phyloP scores from a whole-genome alignment of 208 protist species.

The Trichomonas tenax region DNA sequence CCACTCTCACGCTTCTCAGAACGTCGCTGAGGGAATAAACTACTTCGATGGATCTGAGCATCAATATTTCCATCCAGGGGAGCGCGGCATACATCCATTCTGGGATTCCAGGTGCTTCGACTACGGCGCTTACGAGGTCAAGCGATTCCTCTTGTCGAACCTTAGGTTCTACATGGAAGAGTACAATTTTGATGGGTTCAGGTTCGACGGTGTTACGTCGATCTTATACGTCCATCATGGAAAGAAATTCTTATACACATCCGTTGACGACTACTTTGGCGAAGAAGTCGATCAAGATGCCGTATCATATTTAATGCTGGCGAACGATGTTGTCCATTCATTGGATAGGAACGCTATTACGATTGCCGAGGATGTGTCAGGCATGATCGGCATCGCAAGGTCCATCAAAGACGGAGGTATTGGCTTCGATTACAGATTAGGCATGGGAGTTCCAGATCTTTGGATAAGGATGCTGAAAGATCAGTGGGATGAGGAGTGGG shows the following conservation, averaged over 20 bases:
- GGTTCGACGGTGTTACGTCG: constrained; percentile 72
- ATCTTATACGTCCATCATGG: constrained; percentile 68
- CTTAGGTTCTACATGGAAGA: constrained; percentile 35
- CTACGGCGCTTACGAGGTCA: constrained; percentile 57
- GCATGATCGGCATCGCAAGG: constrained; percentile 54
- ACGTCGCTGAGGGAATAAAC: constrained; percentile 55
- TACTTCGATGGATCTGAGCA: constrained; percentile 55
- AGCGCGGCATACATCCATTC: constrained; percentile 35
- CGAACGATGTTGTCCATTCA: constrained; percentile 32
- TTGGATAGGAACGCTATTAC: constrained; percentile 19
- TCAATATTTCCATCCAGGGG: constrained; percentile 50
- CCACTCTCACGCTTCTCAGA: constrained; percentile 42
- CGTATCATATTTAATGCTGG: constrained; percentile 55
- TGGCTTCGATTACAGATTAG: constrained; percentile 65
- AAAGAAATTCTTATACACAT: not conserved
- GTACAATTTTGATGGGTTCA: constrained; percentile 67
- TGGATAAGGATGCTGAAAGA: constrained; percentile 62
- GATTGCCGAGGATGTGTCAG: constrained; percentile 51
- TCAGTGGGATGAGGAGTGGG: constrained; percentile 55
- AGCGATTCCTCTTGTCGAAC: constrained; percentile 44
- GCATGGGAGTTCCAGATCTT: constrained; percentile 66
- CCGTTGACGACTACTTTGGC: constrained; percentile 58
- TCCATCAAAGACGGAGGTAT: constrained; percentile 59
- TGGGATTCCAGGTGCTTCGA: constrained; percentile 61
- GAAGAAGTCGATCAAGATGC: constrained; percentile 51